phyloP scores from a whole-genome alignment of 768 basidiomycete species.

The Kwoniella sp. region DNA sequence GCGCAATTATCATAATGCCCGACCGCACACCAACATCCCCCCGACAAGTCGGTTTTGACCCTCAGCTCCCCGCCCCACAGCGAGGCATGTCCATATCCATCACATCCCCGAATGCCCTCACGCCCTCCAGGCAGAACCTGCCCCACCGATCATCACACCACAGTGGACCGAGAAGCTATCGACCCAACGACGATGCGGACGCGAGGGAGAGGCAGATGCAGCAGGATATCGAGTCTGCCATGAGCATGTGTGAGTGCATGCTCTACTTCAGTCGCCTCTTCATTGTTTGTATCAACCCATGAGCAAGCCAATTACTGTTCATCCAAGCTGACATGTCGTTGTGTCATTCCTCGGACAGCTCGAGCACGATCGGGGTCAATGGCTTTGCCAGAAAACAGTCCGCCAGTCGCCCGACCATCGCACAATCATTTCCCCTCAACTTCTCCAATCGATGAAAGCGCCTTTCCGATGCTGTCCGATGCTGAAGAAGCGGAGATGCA shows the following conservation, averaged over 20 bases:
- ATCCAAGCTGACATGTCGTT: background rate
- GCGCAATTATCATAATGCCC: constrained; percentile 22
- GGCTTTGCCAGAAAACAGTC: constrained; percentile 25
- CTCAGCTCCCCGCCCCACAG: constrained; percentile 29
- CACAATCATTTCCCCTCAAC: constrained; percentile 44
- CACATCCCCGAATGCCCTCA: constrained; percentile 26
- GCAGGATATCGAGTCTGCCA: constrained; percentile 81
- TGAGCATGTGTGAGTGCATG: constrained; percentile 62
- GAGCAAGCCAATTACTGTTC: too few species aligned
- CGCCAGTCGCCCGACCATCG: constrained; percentile 34
- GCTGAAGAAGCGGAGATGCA: constrained; percentile 54
- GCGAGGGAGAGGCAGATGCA: constrained; percentile 83
- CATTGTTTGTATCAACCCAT: too few species aligned
- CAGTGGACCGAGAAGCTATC: constrained; percentile 25
- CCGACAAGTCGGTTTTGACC: constrained; percentile 47
- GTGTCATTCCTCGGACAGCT: constrained; percentile 30
- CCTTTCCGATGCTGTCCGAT: constrained; percentile 52
- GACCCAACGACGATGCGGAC: constrained; percentile 62
- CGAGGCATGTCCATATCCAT: constrained; percentile 19
- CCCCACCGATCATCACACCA: constrained; percentile 19
- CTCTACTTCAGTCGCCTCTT: background rate
- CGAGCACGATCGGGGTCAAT: constrained; percentile 53
- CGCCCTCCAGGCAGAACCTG: constrained; percentile 27
- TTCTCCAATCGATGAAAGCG: constrained; percentile 47
- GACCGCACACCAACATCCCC: constrained; percentile 43